Evolutionary conservation across 805 yeast genomes (phyloP), one percentile per base, ranked within the genome.

Genomic region (Myxozyma geophila): DNA sequence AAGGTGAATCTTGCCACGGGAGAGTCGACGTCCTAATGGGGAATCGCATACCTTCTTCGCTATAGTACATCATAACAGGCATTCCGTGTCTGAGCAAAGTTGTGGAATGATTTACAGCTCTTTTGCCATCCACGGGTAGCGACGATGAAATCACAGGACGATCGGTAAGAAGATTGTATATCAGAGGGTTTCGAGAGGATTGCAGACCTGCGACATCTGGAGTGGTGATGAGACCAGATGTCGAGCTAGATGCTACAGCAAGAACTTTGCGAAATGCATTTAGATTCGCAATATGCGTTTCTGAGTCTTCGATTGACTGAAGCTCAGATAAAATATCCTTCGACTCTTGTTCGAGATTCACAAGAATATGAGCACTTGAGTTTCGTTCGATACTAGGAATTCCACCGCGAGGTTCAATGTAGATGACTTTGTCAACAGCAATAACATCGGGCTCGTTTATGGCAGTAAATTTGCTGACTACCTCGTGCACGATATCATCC

Each of bases 71-170:
- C 40, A 73, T 71, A 1, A 89, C 85, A 0, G 83, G 83, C 69
- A 88, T 81, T 0, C 99, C 99, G 62, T 83, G 85, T 61, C 91
- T 86, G 1, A 93, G 73, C 1, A 95, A 84, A 0, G 98, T 89
- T 33, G 88, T 84, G 5, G 60, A 51, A 28, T 88, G 76, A 54
- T 81, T 81, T 0, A 91, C 89, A 2, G 88, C 82, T 48, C 82
- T 79, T 60, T 78, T 78, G 52, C 82, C 75, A 54, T 81, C 82
- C 33, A 89, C 85, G 0, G 99, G 98, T 48, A 95, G 79, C 0
- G 98, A 92, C 0, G 97, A 90, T 0, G 97, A 91, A 21, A 93
- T 87, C 9, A 90, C 81, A 0, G 98, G 91, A 58, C 98, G 80
- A 74, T 95, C 98, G 0, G 99, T 95, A 44, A 95, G 80, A 15